Evolutionary conservation across 2,329 filamentous ascomycete genomes (phyloP).

Genomic region (Hymenoscyphus salicellus): DNA sequence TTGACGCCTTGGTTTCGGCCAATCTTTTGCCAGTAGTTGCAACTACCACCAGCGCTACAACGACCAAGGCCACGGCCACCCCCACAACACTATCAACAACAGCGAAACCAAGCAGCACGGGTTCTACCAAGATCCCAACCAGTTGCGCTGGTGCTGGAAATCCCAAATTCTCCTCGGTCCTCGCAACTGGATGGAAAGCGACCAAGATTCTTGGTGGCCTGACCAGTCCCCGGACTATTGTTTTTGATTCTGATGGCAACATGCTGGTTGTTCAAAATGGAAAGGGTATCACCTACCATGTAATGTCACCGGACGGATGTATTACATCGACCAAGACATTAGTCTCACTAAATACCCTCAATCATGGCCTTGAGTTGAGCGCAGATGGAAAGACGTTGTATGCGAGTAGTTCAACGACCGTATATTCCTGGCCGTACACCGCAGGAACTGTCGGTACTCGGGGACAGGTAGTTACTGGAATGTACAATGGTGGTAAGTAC

Average conservation of each 20-base stretch:
- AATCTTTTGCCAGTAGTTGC: slow-evolving; percentile 13
- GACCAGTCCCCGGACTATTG: slow-evolving; percentile 19
- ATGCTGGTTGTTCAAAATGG: slow-evolving; percentile 19
- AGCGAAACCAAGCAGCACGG: slow-evolving; percentile 3
- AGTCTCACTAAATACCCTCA: slow-evolving; percentile 15
- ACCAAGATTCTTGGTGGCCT: slow-evolving; percentile 18
- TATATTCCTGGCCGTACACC: slow-evolving; percentile 20
- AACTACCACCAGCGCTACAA: slow-evolving; percentile 2
- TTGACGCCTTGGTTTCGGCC: slow-evolving; percentile 18
- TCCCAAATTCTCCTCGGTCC: slow-evolving; percentile 15
- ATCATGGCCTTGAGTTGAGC: slow-evolving; percentile 15
- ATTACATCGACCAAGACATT: slow-evolving; percentile 16
- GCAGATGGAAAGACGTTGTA: slow-evolving; percentile 22
- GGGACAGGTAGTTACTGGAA: slow-evolving; percentile 7
- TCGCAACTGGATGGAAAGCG: slow-evolving; percentile 17
- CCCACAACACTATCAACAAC: slow-evolving; percentile 4
- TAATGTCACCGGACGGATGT: slow-evolving; percentile 14
- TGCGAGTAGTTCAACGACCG: slow-evolving; percentile 22
- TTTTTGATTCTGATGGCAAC: slow-evolving; percentile 17
- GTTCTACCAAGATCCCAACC: slow-evolving; percentile 13
- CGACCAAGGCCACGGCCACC: slow-evolving; percentile 1
- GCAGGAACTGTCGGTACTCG: slow-evolving; percentile 7
- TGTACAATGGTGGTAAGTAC: slow-evolving; percentile 9
- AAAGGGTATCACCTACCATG: slow-evolving; percentile 16
- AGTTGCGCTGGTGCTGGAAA: slow-evolving; percentile 18